phyloP scores from a whole-genome alignment of 177 flowering plant genomes.

The Vitis hybrid region DNA sequence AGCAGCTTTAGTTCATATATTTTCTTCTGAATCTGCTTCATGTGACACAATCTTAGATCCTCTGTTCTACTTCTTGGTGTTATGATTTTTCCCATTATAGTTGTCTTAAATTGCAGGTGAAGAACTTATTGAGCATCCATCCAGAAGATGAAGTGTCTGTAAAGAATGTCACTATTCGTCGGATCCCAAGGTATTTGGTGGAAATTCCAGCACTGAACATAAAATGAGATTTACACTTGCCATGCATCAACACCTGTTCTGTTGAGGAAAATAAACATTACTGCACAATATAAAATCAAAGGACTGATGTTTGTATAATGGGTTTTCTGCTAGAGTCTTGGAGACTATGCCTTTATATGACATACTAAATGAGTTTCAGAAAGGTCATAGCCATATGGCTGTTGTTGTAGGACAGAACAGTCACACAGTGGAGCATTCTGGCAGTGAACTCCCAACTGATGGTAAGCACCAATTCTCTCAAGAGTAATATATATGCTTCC shows the following conservation, averaged over 20 bases:
- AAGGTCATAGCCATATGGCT: slow-evolving; percentile 54
- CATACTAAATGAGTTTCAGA: slow-evolving; percentile 46
- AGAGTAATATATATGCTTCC: no score
- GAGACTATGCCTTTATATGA: slow-evolving; percentile 44
- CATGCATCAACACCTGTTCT: not conserved
- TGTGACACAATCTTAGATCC: no score
- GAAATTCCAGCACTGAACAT: not conserved
- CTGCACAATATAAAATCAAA: not conserved
- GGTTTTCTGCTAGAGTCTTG: slow-evolving; percentile 27
- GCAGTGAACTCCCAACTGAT: slow-evolving; percentile 2
- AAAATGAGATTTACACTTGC: no score
- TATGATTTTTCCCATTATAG: no score
- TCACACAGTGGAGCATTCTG: slow-evolving; percentile 2
- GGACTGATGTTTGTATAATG: not conserved
- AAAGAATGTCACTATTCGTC: slow-evolving; percentile 40
- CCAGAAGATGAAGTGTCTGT: slow-evolving; percentile 40
- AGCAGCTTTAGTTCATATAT: no score
- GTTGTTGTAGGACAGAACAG: slow-evolving; percentile 24
- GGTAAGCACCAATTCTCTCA: slow-evolving; percentile 9
- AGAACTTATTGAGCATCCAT: slow-evolving; percentile 34
- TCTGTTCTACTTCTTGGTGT: no score
- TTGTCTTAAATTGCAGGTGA: slow-evolving; percentile 26
- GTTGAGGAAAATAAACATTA: not conserved
- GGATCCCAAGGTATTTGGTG: slow-evolving; percentile 39
- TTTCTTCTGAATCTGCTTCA: no score